These are phyloP conservation scores for Henningerozyma blattae DNA, from an alignment of 805 yeast species.

Conservation along the genomic window DNA sequence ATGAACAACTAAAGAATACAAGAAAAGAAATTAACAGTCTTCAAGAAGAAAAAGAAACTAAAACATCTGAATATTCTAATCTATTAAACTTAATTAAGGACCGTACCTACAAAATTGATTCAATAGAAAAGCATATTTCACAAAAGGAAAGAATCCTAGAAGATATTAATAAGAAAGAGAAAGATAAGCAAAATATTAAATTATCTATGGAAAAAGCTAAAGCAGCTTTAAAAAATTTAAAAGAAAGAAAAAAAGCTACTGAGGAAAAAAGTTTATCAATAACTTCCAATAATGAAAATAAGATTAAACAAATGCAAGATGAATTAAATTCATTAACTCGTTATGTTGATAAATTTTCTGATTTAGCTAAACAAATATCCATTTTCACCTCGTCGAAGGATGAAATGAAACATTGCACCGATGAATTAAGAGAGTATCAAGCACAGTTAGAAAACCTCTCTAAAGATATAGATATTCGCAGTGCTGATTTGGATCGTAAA, in stretches of 20 bases:
- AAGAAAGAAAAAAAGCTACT: slow-evolving; percentile 1
- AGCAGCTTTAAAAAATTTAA: slow-evolving; percentile 4
- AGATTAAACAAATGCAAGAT: neutral
- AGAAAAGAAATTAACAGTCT: slow-evolving; percentile 14
- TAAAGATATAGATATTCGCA: slow-evolving; percentile 12
- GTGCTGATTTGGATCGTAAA: slow-evolving; percentile 5
- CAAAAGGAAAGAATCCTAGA: slow-evolving; percentile 7
- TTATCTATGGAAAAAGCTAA: slow-evolving; percentile 3
- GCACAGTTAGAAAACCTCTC: slow-evolving; percentile 2
- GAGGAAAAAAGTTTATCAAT: slow-evolving; percentile 1
- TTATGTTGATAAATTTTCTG: neutral
- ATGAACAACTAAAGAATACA: slow-evolving; percentile 10
- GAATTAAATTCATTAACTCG: neutral
- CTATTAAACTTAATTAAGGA: slow-evolving; percentile 14
- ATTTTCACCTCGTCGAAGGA: too few relatives aligned
- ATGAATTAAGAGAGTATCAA: slow-evolving; percentile 3
- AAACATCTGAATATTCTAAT: slow-evolving; percentile 11
- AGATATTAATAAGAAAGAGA: slow-evolving; percentile 6
- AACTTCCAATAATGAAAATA: slow-evolving; percentile 1
- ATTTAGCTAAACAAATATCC: neutral
- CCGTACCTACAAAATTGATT: slow-evolving; percentile 9
- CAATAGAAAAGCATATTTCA: slow-evolving; percentile 13
- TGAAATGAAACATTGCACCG: too few relatives aligned
- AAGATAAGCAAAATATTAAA: slow-evolving; percentile 7
- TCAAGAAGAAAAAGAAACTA: slow-evolving; percentile 17